Conservation (phyloP, 1,139 yeast species). For the Lipomyces yarrowii region DNA sequence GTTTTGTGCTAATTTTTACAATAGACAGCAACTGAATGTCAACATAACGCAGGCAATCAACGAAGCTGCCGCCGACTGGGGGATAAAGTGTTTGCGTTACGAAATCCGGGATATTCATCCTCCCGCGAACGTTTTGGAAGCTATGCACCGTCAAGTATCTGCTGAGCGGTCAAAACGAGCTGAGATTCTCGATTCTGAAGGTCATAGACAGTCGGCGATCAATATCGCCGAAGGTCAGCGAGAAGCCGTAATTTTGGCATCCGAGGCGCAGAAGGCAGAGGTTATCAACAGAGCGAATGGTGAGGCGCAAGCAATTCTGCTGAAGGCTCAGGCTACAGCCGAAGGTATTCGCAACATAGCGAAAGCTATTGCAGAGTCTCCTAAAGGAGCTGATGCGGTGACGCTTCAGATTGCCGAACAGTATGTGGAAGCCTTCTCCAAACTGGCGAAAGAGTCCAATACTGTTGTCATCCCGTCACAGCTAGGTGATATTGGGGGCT, state of each 20-base stretch:
- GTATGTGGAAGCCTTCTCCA: slow-evolving; percentile 79
- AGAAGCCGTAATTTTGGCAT: slow-evolving; percentile 65
- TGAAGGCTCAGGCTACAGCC: slow-evolving; percentile 77
- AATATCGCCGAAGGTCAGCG: slow-evolving; percentile 84
- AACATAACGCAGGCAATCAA: slow-evolving; percentile 79
- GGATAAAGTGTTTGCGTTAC: slow-evolving; percentile 78
- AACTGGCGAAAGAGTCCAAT: slow-evolving; percentile 79
- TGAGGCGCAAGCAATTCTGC: slow-evolving; percentile 41
- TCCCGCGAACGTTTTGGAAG: slow-evolving; percentile 81
- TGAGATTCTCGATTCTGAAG: slow-evolving; percentile 83
- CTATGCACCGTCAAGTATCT: slow-evolving; percentile 87
- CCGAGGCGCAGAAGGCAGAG: slow-evolving; percentile 67
- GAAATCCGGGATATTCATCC: slow-evolving; percentile 90
- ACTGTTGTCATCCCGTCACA: slow-evolving; percentile 78
- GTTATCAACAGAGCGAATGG: slow-evolving; percentile 68
- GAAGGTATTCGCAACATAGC: slow-evolving; percentile 68
- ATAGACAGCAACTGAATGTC: slow-evolving; percentile 59
- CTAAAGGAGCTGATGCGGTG: slow-evolving; percentile 76
- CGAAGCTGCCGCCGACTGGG: slow-evolving; percentile 87
- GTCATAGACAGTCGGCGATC: slow-evolving; percentile 74
- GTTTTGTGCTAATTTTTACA: background rate
- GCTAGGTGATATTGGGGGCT: slow-evolving; percentile 70
- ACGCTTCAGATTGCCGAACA: slow-evolving; percentile 80
- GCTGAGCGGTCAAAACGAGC: slow-evolving; percentile 88
- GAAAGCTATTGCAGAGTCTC: slow-evolving; percentile 63